A percentile compares a stretch with the other conserved stretches of the same genome.
These are phyloP conservation scores for Gossypium thurberi DNA, from an alignment of 345 rosid genomes.

Conservation along the genomic window DNA sequence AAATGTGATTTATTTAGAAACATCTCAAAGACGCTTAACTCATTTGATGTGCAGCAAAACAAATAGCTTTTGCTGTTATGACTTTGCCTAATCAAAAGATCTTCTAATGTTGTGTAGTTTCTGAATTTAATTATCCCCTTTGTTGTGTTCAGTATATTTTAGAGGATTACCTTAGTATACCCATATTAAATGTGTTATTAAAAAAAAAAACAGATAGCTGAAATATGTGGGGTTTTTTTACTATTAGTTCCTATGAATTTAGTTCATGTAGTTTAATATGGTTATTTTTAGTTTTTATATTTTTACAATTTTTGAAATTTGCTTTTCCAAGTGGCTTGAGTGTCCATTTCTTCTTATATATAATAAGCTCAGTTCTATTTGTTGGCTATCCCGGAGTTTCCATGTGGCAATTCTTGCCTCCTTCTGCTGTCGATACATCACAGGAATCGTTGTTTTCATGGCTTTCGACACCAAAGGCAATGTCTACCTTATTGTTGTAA, in stretches of 20 bases:
- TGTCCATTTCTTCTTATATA: background rate
- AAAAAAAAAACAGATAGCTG: no score
- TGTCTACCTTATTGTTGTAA: conserved; percentile 70
- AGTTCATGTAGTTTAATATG: background rate
- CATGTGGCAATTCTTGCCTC: conserved; percentile 55
- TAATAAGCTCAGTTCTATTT: conserved; percentile 3
- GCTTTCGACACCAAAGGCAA: conserved; percentile 84
- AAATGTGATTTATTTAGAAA: conserved; percentile 22
- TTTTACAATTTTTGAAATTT: no score
- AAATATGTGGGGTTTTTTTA: no score
- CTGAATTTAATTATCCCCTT: conserved; percentile 3
- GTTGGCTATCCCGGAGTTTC: conserved; percentile 45
- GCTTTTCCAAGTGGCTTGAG: background rate
- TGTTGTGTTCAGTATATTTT: background rate
- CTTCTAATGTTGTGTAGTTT: conserved; percentile 31
- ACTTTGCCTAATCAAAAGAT: conserved; percentile 31
- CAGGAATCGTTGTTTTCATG: conserved; percentile 61
- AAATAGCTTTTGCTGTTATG: conserved; percentile 25
- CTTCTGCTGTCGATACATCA: conserved; percentile 41
- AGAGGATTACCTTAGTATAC: no score
- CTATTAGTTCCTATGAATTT: no score
- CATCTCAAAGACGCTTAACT: conserved; percentile 25
- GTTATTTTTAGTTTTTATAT: no score
- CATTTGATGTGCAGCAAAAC: conserved; percentile 27
- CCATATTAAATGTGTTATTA: no score